Base-by-base conservation (phyloP, 192 early-diverging fungal species). In the Rhizoclosmatium globosum region DNA sequence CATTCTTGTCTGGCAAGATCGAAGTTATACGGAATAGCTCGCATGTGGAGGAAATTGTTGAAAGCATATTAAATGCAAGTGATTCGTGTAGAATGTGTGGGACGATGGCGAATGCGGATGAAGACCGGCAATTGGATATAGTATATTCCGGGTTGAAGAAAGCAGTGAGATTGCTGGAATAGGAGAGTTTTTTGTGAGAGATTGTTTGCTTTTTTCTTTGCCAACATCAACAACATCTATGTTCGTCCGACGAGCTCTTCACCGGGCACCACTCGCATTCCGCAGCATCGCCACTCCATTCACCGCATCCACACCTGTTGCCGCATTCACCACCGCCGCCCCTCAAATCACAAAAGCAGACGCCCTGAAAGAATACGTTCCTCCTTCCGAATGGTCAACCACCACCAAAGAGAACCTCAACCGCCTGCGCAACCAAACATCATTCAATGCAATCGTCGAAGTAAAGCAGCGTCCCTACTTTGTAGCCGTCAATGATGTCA, bases 381-480 rank as follows among this genome's bases (percentile, higher is more conserved):
- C 56, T 23, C 74, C 74, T 9, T n/a, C 57, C 7, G 44, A 64
- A 56, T 79, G 79, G 82, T 45, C 47, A 41, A 4, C 23, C 4
- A 7, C 59, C 2, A 86, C 85, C 3, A 50, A 45, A n/a, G 60
- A 72, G 19, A 70, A 78, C 13, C 82, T 89, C 21, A 50, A 44
- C 41, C 74, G 78, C 3, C 69, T 89, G n/a, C 82, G 78, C 7
- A 45, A 59, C 61, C 77, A 84, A 58, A 74, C 42, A 9, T 39
- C 47, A 15, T 92, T 92, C 83, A 96, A 93, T 81, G 96, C 96
- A 2, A 94, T 95, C 39, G 93, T 95, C 9, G 94, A 97, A 67
- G 90, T 99, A 71, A 92, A 94, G 64, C 90, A 89, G 68, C 90
- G 94, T n/a, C 95, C 93, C 4, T 97, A 93, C 84, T 89, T 95